These are phyloP conservation scores for Ceratocystis papillata DNA, from an alignment of 2,329 filamentous ascomycete species.

Conservation along the genomic window DNA sequence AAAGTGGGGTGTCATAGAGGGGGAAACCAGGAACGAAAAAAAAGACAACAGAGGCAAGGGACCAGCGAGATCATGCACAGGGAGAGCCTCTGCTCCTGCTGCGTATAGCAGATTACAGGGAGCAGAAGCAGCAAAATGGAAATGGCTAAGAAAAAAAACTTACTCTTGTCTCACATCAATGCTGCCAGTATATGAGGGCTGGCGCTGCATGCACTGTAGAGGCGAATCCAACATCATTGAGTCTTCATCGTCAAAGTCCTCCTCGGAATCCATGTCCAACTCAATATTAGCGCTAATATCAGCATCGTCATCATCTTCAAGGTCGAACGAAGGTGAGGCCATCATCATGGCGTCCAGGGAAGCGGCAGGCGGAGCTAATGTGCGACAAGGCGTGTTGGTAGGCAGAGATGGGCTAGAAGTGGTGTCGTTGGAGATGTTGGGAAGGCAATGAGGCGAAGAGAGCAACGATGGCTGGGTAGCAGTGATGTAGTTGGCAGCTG, in stretches of 20 bases:
- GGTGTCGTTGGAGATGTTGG: slow-evolving; percentile 50
- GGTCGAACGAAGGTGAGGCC: slow-evolving; percentile 20
- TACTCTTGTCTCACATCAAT: slow-evolving; percentile 19
- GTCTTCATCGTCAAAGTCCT: slow-evolving; percentile 22
- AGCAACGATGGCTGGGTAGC: slow-evolving; percentile 26
- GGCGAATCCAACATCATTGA: slow-evolving; percentile 23
- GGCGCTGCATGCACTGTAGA: slow-evolving; percentile 18
- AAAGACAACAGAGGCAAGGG: not conserved
- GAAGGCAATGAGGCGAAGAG: slow-evolving; percentile 29
- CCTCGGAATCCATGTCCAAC: slow-evolving; percentile 19
- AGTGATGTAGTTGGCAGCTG: slow-evolving; percentile 6
- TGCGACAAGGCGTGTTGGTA: slow-evolving; percentile 20
- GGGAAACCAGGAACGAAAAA: not conserved
- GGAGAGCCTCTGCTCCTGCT: not conserved
- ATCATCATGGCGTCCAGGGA: slow-evolving; percentile 23
- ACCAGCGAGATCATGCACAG: not conserved
- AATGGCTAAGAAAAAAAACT: slow-evolving; percentile 1
- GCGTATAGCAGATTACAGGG: not conserved
- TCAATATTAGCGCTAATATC: slow-evolving; percentile 15
- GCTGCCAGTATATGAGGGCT: slow-evolving; percentile 15
- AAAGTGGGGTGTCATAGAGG: not conserved
- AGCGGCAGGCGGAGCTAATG: slow-evolving; percentile 12
- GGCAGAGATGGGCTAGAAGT: slow-evolving; percentile 51
- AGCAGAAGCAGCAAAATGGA: not conserved
- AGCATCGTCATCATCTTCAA: slow-evolving; percentile 14